phyloP scores from a whole-genome alignment of 2,329 filamentous ascomycete species.

The Botrytis sinoallii region DNA sequence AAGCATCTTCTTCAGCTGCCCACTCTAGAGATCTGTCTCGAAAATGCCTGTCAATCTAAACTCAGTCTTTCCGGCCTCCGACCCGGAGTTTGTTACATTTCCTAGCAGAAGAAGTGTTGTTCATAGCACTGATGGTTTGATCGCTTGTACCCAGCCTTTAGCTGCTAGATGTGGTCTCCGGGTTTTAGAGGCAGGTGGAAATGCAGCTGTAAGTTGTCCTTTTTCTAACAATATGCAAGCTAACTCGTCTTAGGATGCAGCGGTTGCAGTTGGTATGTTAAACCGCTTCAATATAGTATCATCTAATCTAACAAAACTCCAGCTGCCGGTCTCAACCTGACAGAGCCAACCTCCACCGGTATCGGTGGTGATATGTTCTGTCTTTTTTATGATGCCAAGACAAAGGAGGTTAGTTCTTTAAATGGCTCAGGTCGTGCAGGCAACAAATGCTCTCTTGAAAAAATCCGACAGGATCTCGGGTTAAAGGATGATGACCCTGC shows the following conservation, averaged over 20 bases:
- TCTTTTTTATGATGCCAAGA: slow-evolving; percentile 42
- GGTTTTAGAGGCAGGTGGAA: slow-evolving; percentile 82
- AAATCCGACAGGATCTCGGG: slow-evolving; percentile 66
- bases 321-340: slow-evolving; percentile 91
- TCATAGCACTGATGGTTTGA: slow-evolving; percentile 88
- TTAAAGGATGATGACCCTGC: slow-evolving; percentile 54
- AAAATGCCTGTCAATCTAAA: slow-evolving; percentile 37
- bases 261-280: slow-evolving; percentile 76
- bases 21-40: background rate
- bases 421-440: slow-evolving; percentile 92
- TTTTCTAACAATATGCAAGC: slow-evolving; percentile 20
- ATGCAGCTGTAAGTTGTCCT: slow-evolving; percentile 70
- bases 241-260: slow-evolving; percentile 68
- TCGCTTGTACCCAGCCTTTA: slow-evolving; percentile 84
- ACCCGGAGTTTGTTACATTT: slow-evolving; percentile 58
- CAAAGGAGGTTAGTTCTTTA: slow-evolving; percentile 76
- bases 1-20: background rate
- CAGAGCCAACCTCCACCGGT: slow-evolving; percentile 87
- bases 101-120: slow-evolving; percentile 85
- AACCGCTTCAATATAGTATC: background rate
- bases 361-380: slow-evolving; percentile 84
- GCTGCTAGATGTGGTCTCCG: slow-evolving; percentile 85
- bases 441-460: slow-evolving; percentile 64
- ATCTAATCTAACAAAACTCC: slow-evolving; percentile 15
- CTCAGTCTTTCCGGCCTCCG: slow-evolving; percentile 34